Evolutionary conservation across 2,329 filamentous ascomycete species (phyloP), one percentile per base, ranked within the genome.

Genomic region (Fusarium domesticum): DNA sequence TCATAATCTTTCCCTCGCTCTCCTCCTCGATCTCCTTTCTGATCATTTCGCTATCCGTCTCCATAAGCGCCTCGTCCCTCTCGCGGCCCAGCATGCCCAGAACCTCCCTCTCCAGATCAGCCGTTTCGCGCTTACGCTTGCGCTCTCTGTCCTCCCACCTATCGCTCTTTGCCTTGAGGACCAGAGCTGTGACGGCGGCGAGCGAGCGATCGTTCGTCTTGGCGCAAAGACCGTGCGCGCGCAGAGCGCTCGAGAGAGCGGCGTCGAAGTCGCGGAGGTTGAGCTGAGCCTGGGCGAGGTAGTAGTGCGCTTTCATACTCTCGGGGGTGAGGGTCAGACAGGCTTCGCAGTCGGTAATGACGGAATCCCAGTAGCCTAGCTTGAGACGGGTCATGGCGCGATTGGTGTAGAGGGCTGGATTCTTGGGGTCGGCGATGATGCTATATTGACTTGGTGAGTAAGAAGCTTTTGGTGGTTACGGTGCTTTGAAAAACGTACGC

Each of bases 361-460:
- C 89, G 8, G 76, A 82, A 20, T 87, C 78, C 80, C 85, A 95
- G 57, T 81, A 74, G 48, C 77, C 70, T 17, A 95, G 77, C 68
- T 86, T 87, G 46, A 93, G 74, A 32, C 90, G 81, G 4, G 86
- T 83, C 70, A 96, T 86, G 39, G 90, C 88, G 42, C 91, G 87
- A 70, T 96, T 97, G 31, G 89, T 92, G 70, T 90, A 96, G 39
- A 96, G 78, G 20, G 85, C 75, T 2, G 86, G 81, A 63, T 95
- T 93, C 43, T 74, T 77, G 4, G 87, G 78, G 67, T 95, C 88
- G 62, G 83, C 81, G 58, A 87, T 81, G 57, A 96, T 90, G 32
- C 84, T n/a, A n/a, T n/a, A n/a, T n/a, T 89, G 55, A 20, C 6
- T 23, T 23, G 39, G 25, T 31, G 18, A 16, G 43, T 30, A 25